Evolutionary conservation across 177 flowering plant species (phyloP), one percentile per base, ranked within the genome.

Genomic region (Tripterygium wilfordii): DNA sequence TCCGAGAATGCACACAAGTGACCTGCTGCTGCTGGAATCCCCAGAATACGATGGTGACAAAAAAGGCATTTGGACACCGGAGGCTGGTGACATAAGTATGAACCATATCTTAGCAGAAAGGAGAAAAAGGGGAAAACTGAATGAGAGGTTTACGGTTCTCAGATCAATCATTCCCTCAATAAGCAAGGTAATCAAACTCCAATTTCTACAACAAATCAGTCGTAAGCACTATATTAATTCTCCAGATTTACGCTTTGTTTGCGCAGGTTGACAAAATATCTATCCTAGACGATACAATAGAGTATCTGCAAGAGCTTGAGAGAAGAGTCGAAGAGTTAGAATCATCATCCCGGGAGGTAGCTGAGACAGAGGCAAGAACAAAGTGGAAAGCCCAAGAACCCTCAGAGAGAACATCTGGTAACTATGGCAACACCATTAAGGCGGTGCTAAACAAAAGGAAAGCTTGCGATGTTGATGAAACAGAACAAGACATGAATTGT

Each of bases 191-290:
- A 10, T n/a, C 53, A 29, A 39, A 12, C 24, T 5, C 25, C n/a
- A n/a, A n/a, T n/a, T n/a, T n/a, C n/a, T n/a, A n/a, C n/a, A n/a
- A n/a, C n/a, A n/a, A n/a, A n/a, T n/a, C n/a, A n/a, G n/a, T n/a
- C n/a, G n/a, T n/a, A n/a, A n/a, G n/a, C n/a, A n/a, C n/a, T n/a
- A n/a, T n/a, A n/a, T n/a, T n/a, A n/a, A n/a, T n/a, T n/a, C n/a
- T n/a, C n/a, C n/a, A n/a, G n/a, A n/a, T n/a, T 48, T 10, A 26
- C 36, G 5, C 17, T 53, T 65, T 53, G 26, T 45, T 53, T 35
- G 5, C 69, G 74, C 80, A 91, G 96, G 75, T 60, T 49, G 95
- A 91, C 57, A 79, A 77, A 49, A 66, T 72, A 19, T 75, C 88
- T 21, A 57, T 87, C 51, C 88, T 87, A 10, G 80, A 79, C 43